phyloP scores from a whole-genome alignment of 2,329 filamentous ascomycete genomes.

The Boeremia lycopersici region DNA sequence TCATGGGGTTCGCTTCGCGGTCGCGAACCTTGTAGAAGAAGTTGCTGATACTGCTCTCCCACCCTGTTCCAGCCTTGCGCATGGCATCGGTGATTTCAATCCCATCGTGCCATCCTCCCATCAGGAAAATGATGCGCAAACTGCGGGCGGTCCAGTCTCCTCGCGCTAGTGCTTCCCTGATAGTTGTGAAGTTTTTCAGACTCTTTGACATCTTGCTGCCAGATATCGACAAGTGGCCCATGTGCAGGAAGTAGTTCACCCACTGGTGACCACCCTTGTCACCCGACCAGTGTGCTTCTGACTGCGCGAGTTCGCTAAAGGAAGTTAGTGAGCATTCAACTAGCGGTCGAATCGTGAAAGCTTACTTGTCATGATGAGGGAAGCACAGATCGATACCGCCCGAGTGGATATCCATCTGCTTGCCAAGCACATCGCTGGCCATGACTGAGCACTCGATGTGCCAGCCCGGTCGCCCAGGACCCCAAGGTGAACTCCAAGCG shows the following conservation, averaged over 20 bases:
- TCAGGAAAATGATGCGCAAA: slow-evolving; percentile 83
- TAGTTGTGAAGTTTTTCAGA: slow-evolving; percentile 94
- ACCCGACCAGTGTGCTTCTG: slow-evolving; percentile 76
- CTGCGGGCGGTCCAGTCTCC: slow-evolving; percentile 77
- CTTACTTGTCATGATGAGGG: slow-evolving; percentile 73
- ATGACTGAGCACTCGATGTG: slow-evolving; percentile 97
- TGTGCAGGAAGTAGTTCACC: slow-evolving; percentile 96
- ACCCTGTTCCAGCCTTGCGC: slow-evolving; percentile 72
- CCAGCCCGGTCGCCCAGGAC: slow-evolving; percentile 87
- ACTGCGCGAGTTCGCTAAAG: slow-evolving; percentile 75
- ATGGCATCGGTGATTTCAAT: slow-evolving; percentile 89
- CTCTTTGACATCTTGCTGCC: slow-evolving; percentile 97
- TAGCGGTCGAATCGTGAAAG: neutral
- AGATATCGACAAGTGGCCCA: slow-evolving; percentile 88
- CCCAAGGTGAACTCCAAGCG: slow-evolving; percentile 87
- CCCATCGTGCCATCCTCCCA: slow-evolving; percentile 88
- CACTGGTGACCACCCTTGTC: slow-evolving; percentile 64
- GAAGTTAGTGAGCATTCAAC: slow-evolving; percentile 3
- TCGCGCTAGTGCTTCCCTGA: slow-evolving; percentile 75
- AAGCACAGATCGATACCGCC: slow-evolving; percentile 89
- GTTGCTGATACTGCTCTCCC: slow-evolving; percentile 80
- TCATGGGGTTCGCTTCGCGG: slow-evolving; percentile 48
- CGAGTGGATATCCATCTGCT: slow-evolving; percentile 88
- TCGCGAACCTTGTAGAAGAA: slow-evolving; percentile 67
- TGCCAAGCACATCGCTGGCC: slow-evolving; percentile 86